These are phyloP conservation scores for Chernovozyma sophiae-reginae DNA, from an alignment of 1,139 yeast genomes.

Conservation along the genomic window DNA sequence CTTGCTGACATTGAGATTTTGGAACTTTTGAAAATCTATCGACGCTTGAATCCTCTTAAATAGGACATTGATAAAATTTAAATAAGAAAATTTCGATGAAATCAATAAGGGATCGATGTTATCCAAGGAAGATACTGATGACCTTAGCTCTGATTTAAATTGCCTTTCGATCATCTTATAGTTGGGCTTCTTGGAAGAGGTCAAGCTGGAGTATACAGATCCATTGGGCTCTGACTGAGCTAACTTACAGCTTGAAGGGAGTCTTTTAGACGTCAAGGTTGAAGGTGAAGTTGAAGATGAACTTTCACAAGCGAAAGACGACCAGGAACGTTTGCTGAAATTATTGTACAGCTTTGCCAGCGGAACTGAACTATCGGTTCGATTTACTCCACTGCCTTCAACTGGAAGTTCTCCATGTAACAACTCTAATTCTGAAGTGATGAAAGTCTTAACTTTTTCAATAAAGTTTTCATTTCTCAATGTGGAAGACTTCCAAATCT, in stretches of 20 bases:
- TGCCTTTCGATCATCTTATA: constrained; percentile 31
- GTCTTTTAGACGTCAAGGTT: too few species aligned
- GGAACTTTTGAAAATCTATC: neutral
- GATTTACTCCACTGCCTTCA: neutral
- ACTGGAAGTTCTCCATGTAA: neutral
- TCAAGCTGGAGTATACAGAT: constrained; percentile 23
- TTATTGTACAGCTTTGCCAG: neutral
- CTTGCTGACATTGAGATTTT: constrained; percentile 4
- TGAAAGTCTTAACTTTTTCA: constrained; percentile 22
- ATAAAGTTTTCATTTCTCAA: constrained; percentile 23
- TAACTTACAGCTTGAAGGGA: neutral
- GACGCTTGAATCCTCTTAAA: constrained; percentile 8
- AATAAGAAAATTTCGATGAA: constrained; percentile 20
- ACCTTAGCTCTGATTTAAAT: constrained; percentile 29
- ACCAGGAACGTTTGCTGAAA: too few species aligned
- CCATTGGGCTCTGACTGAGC: neutral
- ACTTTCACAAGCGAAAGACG: neutral
- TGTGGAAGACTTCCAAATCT: constrained; percentile 40
- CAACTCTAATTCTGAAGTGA: constrained; percentile 21
- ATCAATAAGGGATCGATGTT: constrained; percentile 31
- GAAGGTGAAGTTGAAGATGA: too few species aligned
- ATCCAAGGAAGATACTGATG: constrained; percentile 18
- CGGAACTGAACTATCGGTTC: neutral
- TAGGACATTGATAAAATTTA: constrained; percentile 16
- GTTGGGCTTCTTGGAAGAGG: constrained; percentile 17